These are phyloP conservation scores for Neofusicoccum parvum DNA, from an alignment of 2,329 filamentous ascomycete genomes.

Conservation along the genomic window DNA sequence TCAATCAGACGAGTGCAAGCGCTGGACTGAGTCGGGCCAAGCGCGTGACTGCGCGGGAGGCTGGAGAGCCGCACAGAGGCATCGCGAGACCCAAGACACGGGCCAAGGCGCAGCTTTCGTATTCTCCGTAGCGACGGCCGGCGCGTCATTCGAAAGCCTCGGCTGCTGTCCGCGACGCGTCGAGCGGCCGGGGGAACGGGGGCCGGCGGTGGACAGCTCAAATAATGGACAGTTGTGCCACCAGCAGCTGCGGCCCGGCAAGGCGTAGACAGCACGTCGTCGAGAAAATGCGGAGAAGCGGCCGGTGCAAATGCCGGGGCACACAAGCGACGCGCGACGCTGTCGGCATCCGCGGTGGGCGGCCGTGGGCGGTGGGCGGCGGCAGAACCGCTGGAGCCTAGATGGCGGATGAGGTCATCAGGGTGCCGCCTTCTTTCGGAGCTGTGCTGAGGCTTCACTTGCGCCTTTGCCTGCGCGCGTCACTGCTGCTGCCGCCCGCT, in stretches of 20 bases:
- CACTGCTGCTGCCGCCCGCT: not conserved
- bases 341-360: not conserved
- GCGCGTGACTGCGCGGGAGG: conserved; percentile 4
- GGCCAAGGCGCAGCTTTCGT: conserved; percentile 6
- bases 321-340: no score
- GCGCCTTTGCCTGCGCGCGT: not conserved
- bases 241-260: not conserved
- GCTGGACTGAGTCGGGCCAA: not conserved
- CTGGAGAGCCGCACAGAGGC: conserved; percentile 13
- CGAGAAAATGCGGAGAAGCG: conserved; percentile 9
- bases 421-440: not conserved
- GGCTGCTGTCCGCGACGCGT: not conserved
- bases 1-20: not conserved
- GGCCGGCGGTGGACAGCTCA: not conserved
- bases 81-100: not conserved
- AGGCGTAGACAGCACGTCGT: not conserved
- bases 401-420: conserved; percentile 12
- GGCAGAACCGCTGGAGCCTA: conserved; percentile 12
- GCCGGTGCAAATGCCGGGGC: not conserved
- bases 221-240: not conserved
- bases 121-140: not conserved
- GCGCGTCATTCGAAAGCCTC: not conserved
- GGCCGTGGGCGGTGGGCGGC: not conserved
- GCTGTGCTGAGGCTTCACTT: not conserved
- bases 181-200: not conserved